Evolutionary conservation across 2,329 filamentous ascomycete genomes (phyloP).

Genomic region (Coniella lustricola): DNA sequence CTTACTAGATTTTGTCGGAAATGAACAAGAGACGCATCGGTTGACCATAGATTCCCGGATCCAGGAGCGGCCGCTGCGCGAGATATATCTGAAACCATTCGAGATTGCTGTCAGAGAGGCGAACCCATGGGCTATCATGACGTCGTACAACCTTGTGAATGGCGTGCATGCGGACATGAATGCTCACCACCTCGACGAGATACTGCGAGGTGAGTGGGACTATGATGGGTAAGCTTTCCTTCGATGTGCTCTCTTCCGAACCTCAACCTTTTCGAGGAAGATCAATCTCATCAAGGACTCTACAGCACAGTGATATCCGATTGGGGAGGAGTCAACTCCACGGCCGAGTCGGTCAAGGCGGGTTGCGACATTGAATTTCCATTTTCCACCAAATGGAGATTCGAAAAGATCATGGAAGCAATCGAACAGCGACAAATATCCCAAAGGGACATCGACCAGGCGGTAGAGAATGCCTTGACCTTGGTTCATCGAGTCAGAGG

Average conservation of each 20-base stretch:
- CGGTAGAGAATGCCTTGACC: conserved; percentile 54
- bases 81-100: conserved; percentile 68
- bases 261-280: too few species aligned
- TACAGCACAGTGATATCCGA: conserved; percentile 49
- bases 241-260: too few species aligned
- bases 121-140: conserved; percentile 64
- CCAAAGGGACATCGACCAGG: conserved; percentile 44
- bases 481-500: conserved; percentile 56
- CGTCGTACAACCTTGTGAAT: conserved; percentile 61
- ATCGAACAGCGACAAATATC: conserved; percentile 41
- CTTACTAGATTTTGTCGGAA: conserved; percentile 55
- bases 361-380: conserved; percentile 55
- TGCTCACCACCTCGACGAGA: conserved; percentile 44
- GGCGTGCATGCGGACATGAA: conserved; percentile 55
- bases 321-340: conserved; percentile 53
- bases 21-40: conserved; percentile 65
- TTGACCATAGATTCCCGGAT: conserved; percentile 58
- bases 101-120: conserved; percentile 65
- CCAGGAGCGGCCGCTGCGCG: conserved; percentile 57
- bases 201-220: conserved; percentile 55
- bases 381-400: conserved; percentile 46
- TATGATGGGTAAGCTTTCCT: conserved; percentile 45
- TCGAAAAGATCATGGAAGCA: conserved; percentile 50
- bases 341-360: conserved; percentile 45
- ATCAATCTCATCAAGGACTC: background rate